Evolutionary conservation across 2,329 filamentous ascomycete species (phyloP).

Genomic region (Aaosphaeria pasadenensis): DNA sequence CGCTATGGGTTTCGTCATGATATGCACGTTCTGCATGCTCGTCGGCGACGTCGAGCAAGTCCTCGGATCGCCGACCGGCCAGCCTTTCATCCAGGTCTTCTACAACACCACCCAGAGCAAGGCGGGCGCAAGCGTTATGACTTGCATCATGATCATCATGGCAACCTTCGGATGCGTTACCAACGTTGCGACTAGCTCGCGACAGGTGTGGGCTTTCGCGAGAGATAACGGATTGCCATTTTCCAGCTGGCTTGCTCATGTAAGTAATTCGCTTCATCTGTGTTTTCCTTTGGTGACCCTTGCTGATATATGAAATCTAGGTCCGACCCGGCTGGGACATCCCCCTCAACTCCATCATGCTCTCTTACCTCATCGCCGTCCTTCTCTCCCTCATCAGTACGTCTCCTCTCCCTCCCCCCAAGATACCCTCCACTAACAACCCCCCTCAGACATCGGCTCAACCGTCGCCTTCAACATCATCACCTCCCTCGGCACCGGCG

Average conservation of each 20-base stretch:
- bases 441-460: slow-evolving; percentile 31
- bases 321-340: slow-evolving; percentile 36
- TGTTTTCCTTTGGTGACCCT: not conserved
- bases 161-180: slow-evolving; percentile 14
- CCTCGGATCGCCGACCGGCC: slow-evolving; percentile 12
- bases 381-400: slow-evolving; percentile 34
- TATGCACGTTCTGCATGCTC: slow-evolving; percentile 11
- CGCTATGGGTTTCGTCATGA: slow-evolving; percentile 32
- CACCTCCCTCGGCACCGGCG: slow-evolving; percentile 30
- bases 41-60: slow-evolving; percentile 23
- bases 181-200: slow-evolving; percentile 12
- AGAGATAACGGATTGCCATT: slow-evolving; percentile 20
- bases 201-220: slow-evolving; percentile 18
- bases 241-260: slow-evolving; percentile 18
- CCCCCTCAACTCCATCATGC: slow-evolving; percentile 23
- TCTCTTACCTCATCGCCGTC: slow-evolving; percentile 27
- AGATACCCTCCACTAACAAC: slow-evolving; percentile 31
- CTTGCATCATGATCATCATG: slow-evolving; percentile 9
- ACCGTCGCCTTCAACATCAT: slow-evolving; percentile 41
- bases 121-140: slow-evolving; percentile 7
- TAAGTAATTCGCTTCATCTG: slow-evolving; percentile 3
- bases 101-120: slow-evolving; percentile 16
- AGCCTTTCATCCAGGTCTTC: slow-evolving; percentile 28
- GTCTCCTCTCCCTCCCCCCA: no score
- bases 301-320: not conserved